Conservation (phyloP, 2,329 filamentous ascomycete genomes). For the Neoascochyta sp. region DNA sequence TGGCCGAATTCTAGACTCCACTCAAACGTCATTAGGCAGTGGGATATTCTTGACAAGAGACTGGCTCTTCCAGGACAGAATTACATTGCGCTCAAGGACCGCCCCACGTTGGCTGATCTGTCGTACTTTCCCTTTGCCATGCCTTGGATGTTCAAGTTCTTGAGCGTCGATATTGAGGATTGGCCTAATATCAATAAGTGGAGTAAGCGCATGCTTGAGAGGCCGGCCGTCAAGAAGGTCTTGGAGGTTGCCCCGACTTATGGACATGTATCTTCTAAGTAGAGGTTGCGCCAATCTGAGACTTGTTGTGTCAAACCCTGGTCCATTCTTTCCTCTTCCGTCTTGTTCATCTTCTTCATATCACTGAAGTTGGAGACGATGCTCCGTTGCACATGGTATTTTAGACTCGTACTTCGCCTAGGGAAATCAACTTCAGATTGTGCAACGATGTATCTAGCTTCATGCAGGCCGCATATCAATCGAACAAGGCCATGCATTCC, state of each 20-base stretch:
- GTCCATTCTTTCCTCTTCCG: too few species aligned
- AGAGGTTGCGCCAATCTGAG: too few species aligned
- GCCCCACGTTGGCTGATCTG: constrained; percentile 38
- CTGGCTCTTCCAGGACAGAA: constrained; percentile 18
- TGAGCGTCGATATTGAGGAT: constrained; percentile 30
- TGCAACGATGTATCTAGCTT: too few species aligned
- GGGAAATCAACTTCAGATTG: too few species aligned
- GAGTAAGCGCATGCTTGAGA: constrained; percentile 21
- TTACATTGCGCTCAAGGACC: constrained; percentile 35
- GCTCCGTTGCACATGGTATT: too few species aligned
- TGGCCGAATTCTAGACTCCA: too few species aligned
- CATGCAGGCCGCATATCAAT: constrained; percentile 10
- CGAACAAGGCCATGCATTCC: constrained; percentile 20
- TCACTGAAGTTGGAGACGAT: too few species aligned
- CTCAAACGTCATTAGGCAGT: constrained; percentile 10
- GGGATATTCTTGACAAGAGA: constrained; percentile 13
- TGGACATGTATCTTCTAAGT: too few species aligned
- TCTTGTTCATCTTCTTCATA: too few species aligned
- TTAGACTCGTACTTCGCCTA: too few species aligned
- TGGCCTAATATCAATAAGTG: constrained; percentile 32
- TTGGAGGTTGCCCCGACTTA: constrained; percentile 14
- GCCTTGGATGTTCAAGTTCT: constrained; percentile 38
- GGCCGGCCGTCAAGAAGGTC: constrained; percentile 18
- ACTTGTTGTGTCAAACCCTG: too few species aligned
- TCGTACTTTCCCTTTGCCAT: constrained; percentile 40